These are phyloP conservation scores for Aspergillus sp. DNA, from an alignment of 2,329 filamentous ascomycete species.

Conservation along the genomic window DNA sequence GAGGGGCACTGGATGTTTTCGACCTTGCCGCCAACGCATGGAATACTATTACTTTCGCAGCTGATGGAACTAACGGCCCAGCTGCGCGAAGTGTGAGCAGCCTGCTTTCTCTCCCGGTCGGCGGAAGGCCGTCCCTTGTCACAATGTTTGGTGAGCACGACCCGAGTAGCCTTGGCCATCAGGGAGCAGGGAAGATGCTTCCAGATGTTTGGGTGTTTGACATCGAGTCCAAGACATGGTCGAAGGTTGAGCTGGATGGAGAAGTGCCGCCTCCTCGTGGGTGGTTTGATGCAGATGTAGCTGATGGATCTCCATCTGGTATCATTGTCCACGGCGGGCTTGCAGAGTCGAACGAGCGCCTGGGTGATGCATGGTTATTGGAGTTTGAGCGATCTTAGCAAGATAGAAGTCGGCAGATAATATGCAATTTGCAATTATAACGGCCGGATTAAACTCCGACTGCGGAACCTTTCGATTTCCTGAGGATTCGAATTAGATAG, in stretches of 20 bases:
- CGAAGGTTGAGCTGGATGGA: slow-evolving; percentile 24
- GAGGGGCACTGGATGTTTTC: slow-evolving; percentile 68
- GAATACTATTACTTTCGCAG: slow-evolving; percentile 28
- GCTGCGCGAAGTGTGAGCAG: slow-evolving; percentile 51
- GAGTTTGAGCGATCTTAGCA: not conserved
- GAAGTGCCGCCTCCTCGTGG: slow-evolving; percentile 45
- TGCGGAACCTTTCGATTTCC: too few species aligned
- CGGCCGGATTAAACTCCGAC: too few species aligned
- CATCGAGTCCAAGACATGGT: slow-evolving; percentile 35
- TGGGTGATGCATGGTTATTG: slow-evolving; percentile 50
- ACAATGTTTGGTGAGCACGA: slow-evolving; percentile 57
- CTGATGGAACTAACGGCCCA: slow-evolving; percentile 50
- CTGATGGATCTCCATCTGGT: slow-evolving; percentile 20
- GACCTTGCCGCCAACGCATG: slow-evolving; percentile 41
- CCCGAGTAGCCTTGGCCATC: slow-evolving; percentile 54
- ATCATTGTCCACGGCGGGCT: slow-evolving; percentile 54
- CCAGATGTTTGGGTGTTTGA: slow-evolving; percentile 53
- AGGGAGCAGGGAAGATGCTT: slow-evolving; percentile 58
- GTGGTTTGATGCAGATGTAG: slow-evolving; percentile 56
- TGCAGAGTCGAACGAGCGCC: slow-evolving; percentile 52
- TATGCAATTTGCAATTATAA: too few species aligned
- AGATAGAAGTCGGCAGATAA: too few species aligned
- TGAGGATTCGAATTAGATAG: too few species aligned
- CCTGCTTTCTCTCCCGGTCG: slow-evolving; percentile 44
- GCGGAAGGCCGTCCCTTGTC: slow-evolving; percentile 41